Evolutionary conservation across 768 basidiomycete species (phyloP), one percentile per base, ranked within the genome.

Genomic region (Paxillus ammoniavirescens): DNA sequence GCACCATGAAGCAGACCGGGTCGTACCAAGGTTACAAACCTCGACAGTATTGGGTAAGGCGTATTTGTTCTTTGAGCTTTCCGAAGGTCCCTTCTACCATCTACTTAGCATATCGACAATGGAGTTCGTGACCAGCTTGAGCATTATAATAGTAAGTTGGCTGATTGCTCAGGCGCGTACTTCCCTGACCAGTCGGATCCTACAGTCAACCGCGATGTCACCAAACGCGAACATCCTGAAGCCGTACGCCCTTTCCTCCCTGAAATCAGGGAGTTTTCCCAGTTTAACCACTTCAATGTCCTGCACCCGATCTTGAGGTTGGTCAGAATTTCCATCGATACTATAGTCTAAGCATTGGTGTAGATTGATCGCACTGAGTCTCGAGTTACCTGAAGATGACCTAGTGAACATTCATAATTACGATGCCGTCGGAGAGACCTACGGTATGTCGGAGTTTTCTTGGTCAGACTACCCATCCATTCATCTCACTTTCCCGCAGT

Each of bases 101-200:
- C n/a, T 21, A 30, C 14, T n/a, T 49, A 87, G 85, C 80, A 82
- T 46, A 79, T 87, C 42, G 82, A 81, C 38, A 77, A 76, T 10
- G 86, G 85, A 6, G 79, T 87, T 23, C 75, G 67, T 15, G 86
- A 88, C 61, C 82, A 86, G 57, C 59, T 86, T 15, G 85, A 87
- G 60, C 73, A 79, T 47, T 87, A 87, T 59, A 83, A 81, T 57
- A 74, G 86, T 87, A 53, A 52, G 78, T 58, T 13, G 36, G 30
- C 52, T 13, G 36, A 7, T 38, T 14, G 12, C 15, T 37, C 23
- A 15, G 28, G 10, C 3, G 21, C 28, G 14, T 9, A 7, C 3
- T 2, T 28, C 48, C 18, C 18, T 50, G 10, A 46, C 4, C 36
- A 8, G 31, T 8, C 26, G 6, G 26, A 26, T 26, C 23, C 14